These are phyloP conservation scores for Metarhizium humberi DNA, from an alignment of 2,329 filamentous ascomycete genomes.

Conservation along the genomic window DNA sequence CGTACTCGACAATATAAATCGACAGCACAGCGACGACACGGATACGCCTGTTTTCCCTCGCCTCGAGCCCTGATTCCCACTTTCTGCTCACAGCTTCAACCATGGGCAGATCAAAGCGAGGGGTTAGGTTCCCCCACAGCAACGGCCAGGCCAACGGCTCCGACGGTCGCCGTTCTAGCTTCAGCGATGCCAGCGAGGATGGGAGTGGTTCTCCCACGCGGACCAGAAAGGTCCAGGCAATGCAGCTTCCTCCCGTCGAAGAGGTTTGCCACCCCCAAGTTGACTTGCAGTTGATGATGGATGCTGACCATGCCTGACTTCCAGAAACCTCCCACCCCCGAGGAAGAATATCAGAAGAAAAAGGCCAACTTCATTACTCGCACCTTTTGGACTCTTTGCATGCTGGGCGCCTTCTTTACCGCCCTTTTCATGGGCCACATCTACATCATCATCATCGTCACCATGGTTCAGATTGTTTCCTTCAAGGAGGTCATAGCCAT, in stretches of 20 bases:
- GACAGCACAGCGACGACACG: neutral
- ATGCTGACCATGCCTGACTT: conserved; percentile 10
- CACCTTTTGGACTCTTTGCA: conserved; percentile 95
- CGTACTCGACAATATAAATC: neutral
- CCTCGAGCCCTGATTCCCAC: too few species aligned
- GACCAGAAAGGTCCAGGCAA: conserved; percentile 16
- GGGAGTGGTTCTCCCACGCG: conserved; percentile 26
- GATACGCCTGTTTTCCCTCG: neutral
- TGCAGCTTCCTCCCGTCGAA: conserved; percentile 22
- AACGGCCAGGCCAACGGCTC: conserved; percentile 31
- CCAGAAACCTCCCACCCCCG: conserved; percentile 33
- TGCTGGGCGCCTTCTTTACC: conserved; percentile 89
- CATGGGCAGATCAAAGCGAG: conserved; percentile 35
- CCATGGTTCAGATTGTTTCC: conserved; percentile 87
- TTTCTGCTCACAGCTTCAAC: neutral
- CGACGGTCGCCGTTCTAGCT: conserved; percentile 57
- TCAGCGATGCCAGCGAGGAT: conserved; percentile 60
- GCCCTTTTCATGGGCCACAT: conserved; percentile 94
- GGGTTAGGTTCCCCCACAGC: conserved; percentile 44
- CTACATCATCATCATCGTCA: conserved; percentile 91
- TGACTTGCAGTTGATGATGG: too few species aligned
- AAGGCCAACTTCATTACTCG: conserved; percentile 95
- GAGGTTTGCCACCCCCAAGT: conserved; percentile 19
- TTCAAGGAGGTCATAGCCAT: conserved; percentile 99
- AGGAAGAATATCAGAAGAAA: conserved; percentile 89